Base-by-base conservation (phyloP, 306 rosid species). In the Lithocarpus polystachyus region DNA sequence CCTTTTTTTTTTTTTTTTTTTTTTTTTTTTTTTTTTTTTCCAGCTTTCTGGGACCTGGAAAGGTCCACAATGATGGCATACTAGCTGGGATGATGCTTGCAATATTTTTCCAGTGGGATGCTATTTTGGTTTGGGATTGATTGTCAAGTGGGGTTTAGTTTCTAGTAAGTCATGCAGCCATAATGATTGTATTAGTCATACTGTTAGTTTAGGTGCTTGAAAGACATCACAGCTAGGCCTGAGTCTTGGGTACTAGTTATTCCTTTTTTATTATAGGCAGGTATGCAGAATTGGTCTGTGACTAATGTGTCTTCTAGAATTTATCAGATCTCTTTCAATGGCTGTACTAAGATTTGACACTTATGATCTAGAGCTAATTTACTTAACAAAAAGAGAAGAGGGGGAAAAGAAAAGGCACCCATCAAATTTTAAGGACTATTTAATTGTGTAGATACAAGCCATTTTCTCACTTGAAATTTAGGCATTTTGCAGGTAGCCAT, bases 1-100 rank as follows among this genome's bases (percentile, higher is more conserved):
- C 61, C 64, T 54, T 55, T 74, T 83, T 37, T 53, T n/a, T n/a
- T n/a, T n/a, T 71, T 40, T 75, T 40, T 8, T 71, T 40, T 75
- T 40, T 8, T n/a, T n/a, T 54, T 55, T 74, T 83, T 37, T 54
- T 55, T 74, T 83, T 37, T 71, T 40, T 75, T 40, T 8, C 45
- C 17, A 75, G 51, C 48, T 64, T 33, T 51, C 64, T 11, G 55
- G 35, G n/a, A 33, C 70, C 17, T 23, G 11, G n/a, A 18, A 37
- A 33, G 29, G 20, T 17, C 29, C 23, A 11, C 55, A 20, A 56
- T 61, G 15, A 1, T 54, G 8, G n/a, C 64, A 13, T 45, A 48
- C n/a, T 37, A 77, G 11, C n/a, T 22, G 6, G 67, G 37, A 33
- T 8, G 9, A 10, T 18, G 28, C 54, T 55, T 43, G n/a, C 72